Base-by-base conservation (phyloP, 75 land plant genomes). In the Pseudotsuga menziesii region DNA sequence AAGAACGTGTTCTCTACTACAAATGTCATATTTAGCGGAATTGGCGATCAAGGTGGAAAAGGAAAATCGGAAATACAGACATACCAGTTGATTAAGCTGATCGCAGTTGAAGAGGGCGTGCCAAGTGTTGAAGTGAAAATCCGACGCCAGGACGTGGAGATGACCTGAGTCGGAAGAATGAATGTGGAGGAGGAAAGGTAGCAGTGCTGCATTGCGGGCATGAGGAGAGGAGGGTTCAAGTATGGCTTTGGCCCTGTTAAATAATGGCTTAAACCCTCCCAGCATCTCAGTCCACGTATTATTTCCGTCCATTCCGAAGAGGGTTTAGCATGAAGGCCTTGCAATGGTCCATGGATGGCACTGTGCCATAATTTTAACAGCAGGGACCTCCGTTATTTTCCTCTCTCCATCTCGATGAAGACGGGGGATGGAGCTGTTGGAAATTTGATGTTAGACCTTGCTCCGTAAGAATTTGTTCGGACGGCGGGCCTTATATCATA, bases 211-310 rank as follows among this genome's bases (percentile, higher is more conserved):
- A 74, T 78, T 78, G 58, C 77, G 78, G 20, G 60, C 80, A 32
- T 72, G 80, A 25, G 80, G 80, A 39, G 80, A 78, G 29, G 80
- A 70, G 3, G 80, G 78, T 39, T 78, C 80, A n/a, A 78, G 80
- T 27, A 75, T 23, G 44, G 29, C 80, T 48, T 74, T 78, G 44
- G 78, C 77, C 58, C 62, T 48, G 78, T 78, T 72, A 52, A 64
- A 78, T 75, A 78, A 54, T 32, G 80, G 57, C 77, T 66, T 78
- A 29, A 78, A 78, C 13, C 56, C 57, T 48, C 23, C 16, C 5
- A 72, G 11, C 54, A 48, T 23, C 19, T 48, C 74, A 4, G 23
- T 20, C 14, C 32, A 72, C 14, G 20, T 48, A 41, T 11, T 11
- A 20, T n/a, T 22, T 39, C n/a, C 74, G 8, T 72, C 74, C 66